Base-by-base conservation (phyloP, 495 filamentous ascomycete species). In the Aspergillus conjunctus region DNA sequence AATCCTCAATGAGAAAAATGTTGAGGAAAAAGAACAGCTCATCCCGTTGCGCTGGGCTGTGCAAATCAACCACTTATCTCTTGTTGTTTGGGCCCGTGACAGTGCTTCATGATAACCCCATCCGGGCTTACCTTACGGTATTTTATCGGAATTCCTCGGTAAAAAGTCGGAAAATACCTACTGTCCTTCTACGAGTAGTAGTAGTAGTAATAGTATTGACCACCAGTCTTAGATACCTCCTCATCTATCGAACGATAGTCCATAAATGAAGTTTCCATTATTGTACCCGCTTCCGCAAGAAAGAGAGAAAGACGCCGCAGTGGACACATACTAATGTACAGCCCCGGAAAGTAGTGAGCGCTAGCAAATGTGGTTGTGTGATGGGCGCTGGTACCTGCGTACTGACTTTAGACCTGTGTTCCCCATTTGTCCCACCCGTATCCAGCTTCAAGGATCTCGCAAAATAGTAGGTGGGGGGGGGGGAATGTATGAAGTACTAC, bases 321-420 rank as follows among this genome's bases (percentile, higher is more conserved):
- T 51, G 55, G 26, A 12, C 37, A 26, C 5, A 26, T 26, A 26
- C 26, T 26, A 26, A 26, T 26, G 26, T 61, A 34, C 52, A 53
- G 48, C 48, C 53, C 43, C 54, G 53, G 50, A 20, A 46, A 37
- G 61, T 60, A 37, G 21, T 39, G 41, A 20, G 7, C 34, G 56
- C 43, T 53, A 30, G 33, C 17, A 14, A 39, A 20, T 12, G 26
- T 21, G 30, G 41, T 51, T 60, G 58, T 44, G 61, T 61, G 60
- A 54, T 43, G 51, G 50, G 43, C n/a, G 51, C 55, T 56, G 56
- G 66, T 68, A 68, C 66, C 66, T 68, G 66, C 66, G 66, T 68
- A 43, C 49, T 57, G 52, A 53, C 59, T 62, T 59, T 58, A 52
- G 58, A 33, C n/a, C 56, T 37, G 56, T 39, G 49, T 21, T 52